A percentile compares a stretch with the other conserved stretches of the same genome.
Conservation (phyloP, 164 flowering plant genomes). For the Vitis riparia region DNA sequence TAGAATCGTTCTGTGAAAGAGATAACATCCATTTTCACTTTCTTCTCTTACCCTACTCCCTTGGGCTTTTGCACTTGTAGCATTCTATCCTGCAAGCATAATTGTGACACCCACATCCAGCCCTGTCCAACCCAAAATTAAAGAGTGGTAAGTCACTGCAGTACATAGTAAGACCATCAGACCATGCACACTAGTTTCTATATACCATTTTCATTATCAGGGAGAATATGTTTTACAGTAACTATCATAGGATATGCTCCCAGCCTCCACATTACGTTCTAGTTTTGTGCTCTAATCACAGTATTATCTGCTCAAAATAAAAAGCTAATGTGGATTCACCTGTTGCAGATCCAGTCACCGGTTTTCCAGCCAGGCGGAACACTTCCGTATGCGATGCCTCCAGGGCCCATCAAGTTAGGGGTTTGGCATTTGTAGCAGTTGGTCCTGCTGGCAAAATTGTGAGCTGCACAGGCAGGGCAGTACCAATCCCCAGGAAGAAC, state of each 20-base stretch:
- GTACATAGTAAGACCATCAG: too few species aligned
- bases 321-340: conserved; percentile 27
- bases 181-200: too few species aligned
- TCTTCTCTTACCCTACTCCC: conserved; percentile 39
- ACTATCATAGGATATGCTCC: too few species aligned
- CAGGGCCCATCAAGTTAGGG: conserved; percentile 16
- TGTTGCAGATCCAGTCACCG: conserved; percentile 70
- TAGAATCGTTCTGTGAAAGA: too few species aligned
- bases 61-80: conserved; percentile 55
- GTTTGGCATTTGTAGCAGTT: conserved; percentile 48
- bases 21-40: too few species aligned
- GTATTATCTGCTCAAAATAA: not conserved
- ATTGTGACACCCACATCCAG: conserved; percentile 61
- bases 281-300: too few species aligned
- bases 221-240: not conserved
- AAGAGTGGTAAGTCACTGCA: not conserved
- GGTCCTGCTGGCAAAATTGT: conserved; percentile 61
- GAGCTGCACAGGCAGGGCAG: conserved; percentile 60
- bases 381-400: conserved; percentile 23
- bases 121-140: conserved; percentile 24
- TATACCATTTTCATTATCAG: not conserved
- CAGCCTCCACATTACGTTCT: too few species aligned
- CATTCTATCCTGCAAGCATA: conserved; percentile 68
- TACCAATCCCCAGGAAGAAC: conserved; percentile 72
- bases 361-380: conserved; percentile 63